phyloP scores from a whole-genome alignment of 345 rosid species.

The Eucalyptus regnans region DNA sequence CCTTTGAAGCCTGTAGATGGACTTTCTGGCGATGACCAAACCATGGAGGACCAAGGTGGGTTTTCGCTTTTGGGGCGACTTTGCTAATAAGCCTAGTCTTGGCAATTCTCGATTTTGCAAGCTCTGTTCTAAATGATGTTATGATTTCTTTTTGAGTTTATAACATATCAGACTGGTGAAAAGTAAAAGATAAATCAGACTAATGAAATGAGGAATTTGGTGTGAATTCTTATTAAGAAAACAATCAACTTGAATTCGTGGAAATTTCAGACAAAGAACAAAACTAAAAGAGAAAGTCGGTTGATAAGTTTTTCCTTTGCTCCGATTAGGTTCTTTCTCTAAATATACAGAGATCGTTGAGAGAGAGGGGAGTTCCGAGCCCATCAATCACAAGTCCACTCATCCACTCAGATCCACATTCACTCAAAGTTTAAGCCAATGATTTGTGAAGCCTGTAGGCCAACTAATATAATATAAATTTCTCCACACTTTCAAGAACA shows the following conservation, averaged over 20 bases:
- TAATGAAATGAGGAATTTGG: background rate
- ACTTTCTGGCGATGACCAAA: too few relatives aligned
- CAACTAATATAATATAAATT: background rate
- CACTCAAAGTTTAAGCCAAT: background rate
- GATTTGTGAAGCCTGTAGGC: fast-evolving
- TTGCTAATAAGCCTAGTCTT: fast-evolving
- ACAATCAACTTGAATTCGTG: background rate
- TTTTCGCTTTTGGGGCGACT: too few relatives aligned
- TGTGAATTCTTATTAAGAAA: background rate
- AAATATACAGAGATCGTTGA: too few relatives aligned
- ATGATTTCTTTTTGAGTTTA: background rate
- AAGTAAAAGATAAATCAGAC: background rate
- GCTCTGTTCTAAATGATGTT: background rate
- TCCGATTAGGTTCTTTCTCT: background rate
- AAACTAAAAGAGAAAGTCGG: background rate
- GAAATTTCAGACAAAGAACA: background rate
- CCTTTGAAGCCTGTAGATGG: too few relatives aligned
- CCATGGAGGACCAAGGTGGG: too few relatives aligned
- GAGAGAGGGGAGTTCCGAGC: background rate
- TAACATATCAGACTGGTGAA: background rate
- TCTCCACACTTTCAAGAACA: background rate
- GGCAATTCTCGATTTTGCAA: background rate
- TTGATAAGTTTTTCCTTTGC: background rate
- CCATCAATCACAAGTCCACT: background rate
- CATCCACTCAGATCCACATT: background rate